A percentile compares a stretch with the other conserved stretches of the same genome.
These are phyloP conservation scores for Tulasnella sp. DNA, from an alignment of 768 basidiomycete species.

Conservation along the genomic window DNA sequence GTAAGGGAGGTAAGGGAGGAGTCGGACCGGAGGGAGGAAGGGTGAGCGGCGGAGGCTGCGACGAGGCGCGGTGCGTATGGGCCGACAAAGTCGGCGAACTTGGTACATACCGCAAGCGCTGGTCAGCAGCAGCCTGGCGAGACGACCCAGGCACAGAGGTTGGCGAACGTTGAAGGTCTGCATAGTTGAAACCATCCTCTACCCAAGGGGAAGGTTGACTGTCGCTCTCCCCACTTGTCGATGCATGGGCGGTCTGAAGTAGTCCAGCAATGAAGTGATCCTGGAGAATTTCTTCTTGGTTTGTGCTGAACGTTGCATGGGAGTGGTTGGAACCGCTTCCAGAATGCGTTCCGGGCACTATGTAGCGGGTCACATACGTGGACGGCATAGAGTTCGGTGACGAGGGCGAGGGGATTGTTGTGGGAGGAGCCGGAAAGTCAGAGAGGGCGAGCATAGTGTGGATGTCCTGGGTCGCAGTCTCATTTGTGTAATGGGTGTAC, in stretches of 20 bases:
- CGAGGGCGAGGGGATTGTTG: background rate
- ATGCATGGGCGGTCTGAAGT: background rate
- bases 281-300: slow-evolving; percentile 13
- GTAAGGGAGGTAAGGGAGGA: slow-evolving; percentile 26
- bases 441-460: slow-evolving; percentile 8
- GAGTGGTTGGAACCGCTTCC: background rate
- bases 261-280: slow-evolving; percentile 11
- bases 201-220: background rate
- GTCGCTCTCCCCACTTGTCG: background rate
- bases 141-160: background rate
- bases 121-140: background rate
- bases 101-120: background rate
- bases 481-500: background rate
- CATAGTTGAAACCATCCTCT: no score
- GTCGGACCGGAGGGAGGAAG: slow-evolving; percentile 25
- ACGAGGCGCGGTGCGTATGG: slow-evolving; percentile 24
- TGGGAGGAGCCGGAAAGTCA: slow-evolving; percentile 5
- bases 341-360: background rate
- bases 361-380: background rate
- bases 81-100: slow-evolving; percentile 20
- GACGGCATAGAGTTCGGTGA: background rate
- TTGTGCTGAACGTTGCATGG: background rate
- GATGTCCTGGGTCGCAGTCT: slow-evolving; percentile 3
- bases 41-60: slow-evolving; percentile 25
- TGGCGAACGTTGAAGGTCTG: background rate